These are phyloP conservation scores for Cucumis variabilis DNA, from an alignment of 331 rosid genomes.

Conservation along the genomic window DNA sequence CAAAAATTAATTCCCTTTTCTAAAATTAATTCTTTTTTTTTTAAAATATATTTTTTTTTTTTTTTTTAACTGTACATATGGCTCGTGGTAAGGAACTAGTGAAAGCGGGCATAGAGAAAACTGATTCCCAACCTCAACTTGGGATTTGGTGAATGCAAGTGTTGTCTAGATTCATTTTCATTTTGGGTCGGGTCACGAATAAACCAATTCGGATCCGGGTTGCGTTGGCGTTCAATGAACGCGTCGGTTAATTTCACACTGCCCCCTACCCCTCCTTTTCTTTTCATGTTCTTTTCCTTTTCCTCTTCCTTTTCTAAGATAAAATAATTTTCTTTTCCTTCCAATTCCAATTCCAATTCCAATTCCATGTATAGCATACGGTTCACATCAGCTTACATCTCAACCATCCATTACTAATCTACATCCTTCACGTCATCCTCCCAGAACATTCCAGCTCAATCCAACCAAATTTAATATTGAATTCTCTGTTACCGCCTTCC, in stretches of 20 bases:
- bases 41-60: too few relatives aligned
- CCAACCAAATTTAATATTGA: neutral
- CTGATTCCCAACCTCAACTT: neutral
- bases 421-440: neutral
- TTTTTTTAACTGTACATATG: too few relatives aligned
- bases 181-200: neutral
- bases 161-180: neutral
- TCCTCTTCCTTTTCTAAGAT: too few relatives aligned
- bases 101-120: too few relatives aligned
- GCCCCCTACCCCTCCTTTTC: too few relatives aligned
- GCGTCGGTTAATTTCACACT: slow-evolving; percentile 24
- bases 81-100: too few relatives aligned
- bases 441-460: slow-evolving; percentile 12
- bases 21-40: too few relatives aligned
- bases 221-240: slow-evolving; percentile 31
- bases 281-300: too few relatives aligned
- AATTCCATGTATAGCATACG: neutral
- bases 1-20: too few relatives aligned
- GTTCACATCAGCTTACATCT: neutral
- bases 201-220: neutral
- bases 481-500: neutral
- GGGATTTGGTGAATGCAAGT: too few relatives aligned
- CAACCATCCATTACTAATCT: neutral
- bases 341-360: too few relatives aligned
- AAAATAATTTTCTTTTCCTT: neutral